Evolutionary conservation across 495 filamentous ascomycete genomes (phyloP), one percentile per base, ranked within the genome.

Genomic region (Neurospora tetrasperma): DNA sequence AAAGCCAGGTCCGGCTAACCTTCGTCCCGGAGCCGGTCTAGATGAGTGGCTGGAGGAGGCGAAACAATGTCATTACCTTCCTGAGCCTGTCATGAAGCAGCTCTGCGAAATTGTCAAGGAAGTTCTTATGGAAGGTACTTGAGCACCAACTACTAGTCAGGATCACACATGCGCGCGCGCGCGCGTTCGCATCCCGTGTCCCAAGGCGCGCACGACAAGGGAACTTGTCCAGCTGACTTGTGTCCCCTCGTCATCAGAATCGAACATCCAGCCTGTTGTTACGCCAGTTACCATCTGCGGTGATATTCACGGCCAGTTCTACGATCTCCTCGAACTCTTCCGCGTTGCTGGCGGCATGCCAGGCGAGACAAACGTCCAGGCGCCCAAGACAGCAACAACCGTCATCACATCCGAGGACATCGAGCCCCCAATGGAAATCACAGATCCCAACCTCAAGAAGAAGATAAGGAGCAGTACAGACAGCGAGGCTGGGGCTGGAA

Each of bases 81-180:
- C 95, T 7, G 96, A 99, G 83, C 83, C 89, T 48, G 93, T 94
- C 77, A 99, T 99, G 96, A 99, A 99, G 85, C 92, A 96, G 81
- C 87, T 99, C 20, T 99, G 96, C 83, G 96, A 99, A 85, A 96
- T 97, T 74, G 95, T 97, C 73, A 99, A 99, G 85, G 96, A 98
- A 82, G 94, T 90, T 73, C 86, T 98, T 77, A 98, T 99, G 95
- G 96, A 99, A 86, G 92, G 93, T 94, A 80, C 77, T 86, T 74
- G 62, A 35, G 14, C 12, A 66, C 14, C 27, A 66, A 27, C 23
- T 62, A 31, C 54, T 62, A 62, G 54, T 62, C 54, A 62, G 54
- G 23, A 62, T 31, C 27, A 18, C 54, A 6, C n/a, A 14, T 42
- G 20, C 35, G 14, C 9, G n/a, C 42, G 48, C 54, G 14, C n/a